Evolutionary conservation across 2,329 filamentous ascomycete genomes (phyloP), one percentile per base, ranked within the genome.

Genomic region (Fusarium floridanum): DNA sequence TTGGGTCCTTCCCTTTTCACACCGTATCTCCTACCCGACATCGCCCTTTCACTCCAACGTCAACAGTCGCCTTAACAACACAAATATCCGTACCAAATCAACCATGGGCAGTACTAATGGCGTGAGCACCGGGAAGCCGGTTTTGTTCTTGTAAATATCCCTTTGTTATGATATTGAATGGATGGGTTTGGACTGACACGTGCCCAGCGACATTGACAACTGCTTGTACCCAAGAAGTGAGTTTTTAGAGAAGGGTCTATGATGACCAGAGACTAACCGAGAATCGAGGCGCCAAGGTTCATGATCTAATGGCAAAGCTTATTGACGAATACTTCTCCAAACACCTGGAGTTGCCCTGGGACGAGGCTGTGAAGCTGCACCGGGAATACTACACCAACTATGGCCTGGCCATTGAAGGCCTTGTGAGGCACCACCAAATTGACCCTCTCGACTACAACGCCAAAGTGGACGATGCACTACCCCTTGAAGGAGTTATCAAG

Each of bases 381-480:
- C 88, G 91, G 82, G 94, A 95, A 78, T 99, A 99, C 86, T 99
- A 98, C 86, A 93, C 92, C 79, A 95, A 94, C 82, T 99, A 99
- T 82, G 97, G 97, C 34, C 90, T 99, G n/a, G 97, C 97, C 34
- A 97, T 99, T 74, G 95, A 98, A 85, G 97, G 97, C 2, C 89
- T 99, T 1, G 94, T 98, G 41, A 92, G 95, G 11, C 94, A 98
- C 84, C 97, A 99, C 85, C 92, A 97, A 83, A 97, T 99, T 78
- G 94, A 98, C 79, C 94, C 97, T 1, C 87, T 99, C 6, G 95
- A 97, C 65, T 99, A 98, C 86, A 99, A 99, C 82, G 85, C 90
- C 74, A 93, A 97, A 83, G 97, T 99, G 14, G 97, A 99, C 81
- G 97, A 99, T 82, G 97, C 97, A 4, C 85, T 99, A 24, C 95